Evolutionary conservation across 768 basidiomycete genomes (phyloP).

Genomic region (Termitomyces sp.): DNA sequence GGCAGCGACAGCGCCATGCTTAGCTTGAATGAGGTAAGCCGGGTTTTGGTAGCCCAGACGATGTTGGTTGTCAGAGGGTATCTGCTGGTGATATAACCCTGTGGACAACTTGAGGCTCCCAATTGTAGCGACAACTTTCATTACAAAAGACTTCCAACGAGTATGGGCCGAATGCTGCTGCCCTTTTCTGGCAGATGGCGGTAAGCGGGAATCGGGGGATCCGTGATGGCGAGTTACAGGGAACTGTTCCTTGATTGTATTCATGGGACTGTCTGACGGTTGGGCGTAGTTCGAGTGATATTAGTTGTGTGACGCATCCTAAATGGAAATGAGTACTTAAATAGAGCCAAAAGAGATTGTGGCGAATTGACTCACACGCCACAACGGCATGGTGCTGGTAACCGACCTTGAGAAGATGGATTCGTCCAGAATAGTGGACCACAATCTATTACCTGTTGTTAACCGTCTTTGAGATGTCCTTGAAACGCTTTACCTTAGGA

Average conservation of each 20-base stretch:
- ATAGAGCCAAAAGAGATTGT: not conserved
- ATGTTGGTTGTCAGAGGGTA: not conserved
- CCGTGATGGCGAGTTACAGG: not conserved
- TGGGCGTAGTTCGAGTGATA: no score
- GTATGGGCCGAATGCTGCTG: not conserved
- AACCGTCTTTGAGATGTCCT: no score
- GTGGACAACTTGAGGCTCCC: not conserved
- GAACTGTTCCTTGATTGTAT: not conserved
- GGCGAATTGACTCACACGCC: no score
- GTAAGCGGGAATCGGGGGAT: not conserved
- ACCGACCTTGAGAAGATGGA: no score
- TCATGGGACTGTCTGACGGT: not conserved
- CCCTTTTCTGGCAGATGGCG: not conserved
- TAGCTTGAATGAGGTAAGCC: conserved; percentile 47
- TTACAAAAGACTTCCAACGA: conserved; percentile 4
- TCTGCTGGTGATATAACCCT: not conserved
- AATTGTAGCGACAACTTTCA: not conserved
- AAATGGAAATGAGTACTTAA: no score
- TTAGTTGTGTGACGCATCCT: no score
- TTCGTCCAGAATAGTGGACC: no score
- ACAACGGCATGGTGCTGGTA: no score
- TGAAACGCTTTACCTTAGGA: no score
- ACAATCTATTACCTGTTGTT: no score
- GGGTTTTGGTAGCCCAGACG: conserved; percentile 27
- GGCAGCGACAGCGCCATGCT: conserved; percentile 80